Base-by-base conservation (phyloP, 2,329 filamentous ascomycete genomes). In the Myriangium duriaei region DNA sequence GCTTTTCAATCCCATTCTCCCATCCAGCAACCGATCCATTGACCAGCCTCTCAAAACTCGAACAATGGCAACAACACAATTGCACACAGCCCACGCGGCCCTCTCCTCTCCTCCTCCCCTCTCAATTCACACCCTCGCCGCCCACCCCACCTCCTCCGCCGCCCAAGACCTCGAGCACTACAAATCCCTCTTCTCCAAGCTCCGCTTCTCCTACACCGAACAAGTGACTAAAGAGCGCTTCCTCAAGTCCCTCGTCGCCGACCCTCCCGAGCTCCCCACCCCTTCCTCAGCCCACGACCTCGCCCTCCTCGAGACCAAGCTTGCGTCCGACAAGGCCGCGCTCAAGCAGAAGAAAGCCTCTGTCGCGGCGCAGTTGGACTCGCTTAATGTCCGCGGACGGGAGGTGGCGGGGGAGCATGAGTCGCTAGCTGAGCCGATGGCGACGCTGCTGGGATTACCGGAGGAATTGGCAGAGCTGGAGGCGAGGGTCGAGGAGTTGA, bases 191-290 rank as follows among this genome's bases (percentile, higher is more conserved):
- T 98, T 96, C 61, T 81, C 85, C 30, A 96, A 98, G 63, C 71
- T 96, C 28, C 84, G 88, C 49, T 96, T 96, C 67, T 92, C 83
- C 47, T 96, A 96, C 61, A 81, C 95, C 50, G 91, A 98, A 62
- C 91, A 96, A 66, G 86, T 96, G 45, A 96, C 88, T 31, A 98
- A 96, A 62, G 91, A 98, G 59, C 93, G 94, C 54, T 96, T 95
- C 59, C 79, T 98, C 39, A 83, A 86, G 48, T 79, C 83, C 46
- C 92, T 96, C 49, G 85, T 92, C 11, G 85, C 84, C 45, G 83
- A 94, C 45, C 85, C 87, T 34, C 91, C 88, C 0, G 69, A 87
- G 11, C 80, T 96, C 32, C 82, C 93, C 41, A 7, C 21, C 21
- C 7, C 7, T n/a, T 7, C 21, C 21, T 79, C 79, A 29, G 74